Conservation (phyloP, 768 basidiomycete genomes). For the Pleurotus pulmonarius region DNA sequence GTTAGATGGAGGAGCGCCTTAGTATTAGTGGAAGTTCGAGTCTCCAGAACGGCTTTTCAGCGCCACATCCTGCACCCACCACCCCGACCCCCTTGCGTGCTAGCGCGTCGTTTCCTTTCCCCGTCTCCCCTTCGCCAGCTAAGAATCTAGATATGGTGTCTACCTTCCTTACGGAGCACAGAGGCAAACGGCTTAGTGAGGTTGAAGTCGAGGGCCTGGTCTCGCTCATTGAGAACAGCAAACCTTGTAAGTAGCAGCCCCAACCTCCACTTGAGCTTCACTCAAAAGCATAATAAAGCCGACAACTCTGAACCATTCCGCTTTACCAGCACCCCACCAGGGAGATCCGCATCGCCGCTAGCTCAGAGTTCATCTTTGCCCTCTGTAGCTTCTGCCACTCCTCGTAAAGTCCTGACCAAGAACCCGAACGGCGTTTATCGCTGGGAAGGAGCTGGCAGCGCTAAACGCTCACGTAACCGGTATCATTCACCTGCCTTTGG, state of each 20-base stretch:
- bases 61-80: conserved; percentile 1
- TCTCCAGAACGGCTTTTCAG: conserved; percentile 6
- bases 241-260: conserved; percentile 30
- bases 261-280: neutral
- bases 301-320: conserved; percentile 55
- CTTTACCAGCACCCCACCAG: conserved; percentile 47
- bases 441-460: conserved; percentile 77
- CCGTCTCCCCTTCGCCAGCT: conserved; percentile 29
- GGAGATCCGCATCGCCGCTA: conserved; percentile 17
- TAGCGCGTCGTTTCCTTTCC: conserved; percentile 8
- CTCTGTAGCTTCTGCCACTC: conserved; percentile 28
- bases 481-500: conserved; percentile 75
- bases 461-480: conserved; percentile 52
- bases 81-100: conserved; percentile 5
- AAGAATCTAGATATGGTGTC: conserved; percentile 46
- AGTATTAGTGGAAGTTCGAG: neutral
- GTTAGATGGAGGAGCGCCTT: neutral
- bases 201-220: conserved; percentile 55
- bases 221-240: conserved; percentile 38
- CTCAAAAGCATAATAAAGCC: conserved; percentile 14
- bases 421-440: conserved; percentile 76
- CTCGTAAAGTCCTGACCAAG: conserved; percentile 52
- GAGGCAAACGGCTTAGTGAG: conserved; percentile 42
- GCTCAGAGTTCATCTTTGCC: conserved; percentile 19
- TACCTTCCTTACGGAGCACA: conserved; percentile 43